phyloP scores from a whole-genome alignment of 2,329 filamentous ascomycete species.

The Ceratocystis cacaofunesta region DNA sequence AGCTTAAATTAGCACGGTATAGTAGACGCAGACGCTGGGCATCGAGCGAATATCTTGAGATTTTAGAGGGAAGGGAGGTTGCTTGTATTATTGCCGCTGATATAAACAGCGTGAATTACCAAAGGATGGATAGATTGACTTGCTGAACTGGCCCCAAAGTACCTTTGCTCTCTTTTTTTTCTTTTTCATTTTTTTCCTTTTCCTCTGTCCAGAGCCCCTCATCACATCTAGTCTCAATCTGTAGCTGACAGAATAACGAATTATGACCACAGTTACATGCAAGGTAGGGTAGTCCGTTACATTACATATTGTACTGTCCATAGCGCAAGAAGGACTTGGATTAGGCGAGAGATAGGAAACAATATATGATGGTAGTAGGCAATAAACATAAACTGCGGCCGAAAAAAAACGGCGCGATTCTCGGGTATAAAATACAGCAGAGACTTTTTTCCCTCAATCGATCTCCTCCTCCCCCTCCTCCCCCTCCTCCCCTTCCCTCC shows the following conservation, averaged over 20 bases:
- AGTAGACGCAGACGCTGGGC: too few relatives aligned
- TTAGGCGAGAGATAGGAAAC: background rate
- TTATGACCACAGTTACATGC: constrained; percentile 4
- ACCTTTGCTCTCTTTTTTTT: too few relatives aligned
- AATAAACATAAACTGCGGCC: background rate
- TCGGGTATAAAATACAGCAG: constrained; percentile 7
- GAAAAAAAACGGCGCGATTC: background rate
- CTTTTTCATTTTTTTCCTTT: background rate
- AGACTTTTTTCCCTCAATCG: background rate
- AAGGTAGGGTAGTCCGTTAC: background rate
- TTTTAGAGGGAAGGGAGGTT: background rate
- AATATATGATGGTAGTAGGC: background rate
- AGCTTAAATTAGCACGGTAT: too few relatives aligned
- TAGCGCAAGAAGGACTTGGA: background rate
- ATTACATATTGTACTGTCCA: background rate
- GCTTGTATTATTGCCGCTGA: too few relatives aligned
- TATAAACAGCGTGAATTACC: too few relatives aligned
- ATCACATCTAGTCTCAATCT: background rate
- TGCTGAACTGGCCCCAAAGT: too few relatives aligned
- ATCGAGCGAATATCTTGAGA: too few relatives aligned
- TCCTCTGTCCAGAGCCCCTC: background rate
- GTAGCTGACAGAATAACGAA: constrained; percentile 10
- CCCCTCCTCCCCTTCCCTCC: too few relatives aligned
- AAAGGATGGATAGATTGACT: too few relatives aligned
- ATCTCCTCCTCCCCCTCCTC: background rate